Evolutionary conservation across 495 filamentous ascomycete genomes (phyloP).

Genomic region (Hypoxylon subgilvum): DNA sequence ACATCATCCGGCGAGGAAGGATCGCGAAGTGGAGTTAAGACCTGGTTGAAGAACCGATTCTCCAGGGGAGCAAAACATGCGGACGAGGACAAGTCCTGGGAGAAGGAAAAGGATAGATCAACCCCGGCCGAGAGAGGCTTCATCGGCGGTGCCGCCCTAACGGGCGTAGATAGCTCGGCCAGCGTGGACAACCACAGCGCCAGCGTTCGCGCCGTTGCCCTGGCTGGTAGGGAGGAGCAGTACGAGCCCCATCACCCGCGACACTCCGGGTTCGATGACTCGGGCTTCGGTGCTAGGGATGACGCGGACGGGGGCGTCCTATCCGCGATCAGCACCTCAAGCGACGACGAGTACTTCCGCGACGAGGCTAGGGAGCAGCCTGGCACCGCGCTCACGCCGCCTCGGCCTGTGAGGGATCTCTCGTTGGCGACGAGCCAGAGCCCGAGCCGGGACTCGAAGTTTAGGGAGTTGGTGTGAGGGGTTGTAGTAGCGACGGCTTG

Average conservation of each 20-base stretch:
- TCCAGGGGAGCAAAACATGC: constrained; percentile 43
- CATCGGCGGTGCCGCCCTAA: constrained; percentile 54
- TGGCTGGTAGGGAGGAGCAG: constrained; percentile 51
- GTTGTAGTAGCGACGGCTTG: neutral
- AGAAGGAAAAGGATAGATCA: no score
- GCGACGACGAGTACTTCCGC: constrained; percentile 19
- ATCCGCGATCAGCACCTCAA: constrained; percentile 12
- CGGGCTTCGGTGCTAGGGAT: neutral
- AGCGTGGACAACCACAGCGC: constrained; percentile 44
- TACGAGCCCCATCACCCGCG: neutral
- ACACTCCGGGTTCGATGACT: neutral
- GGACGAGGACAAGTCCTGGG: constrained; percentile 43
- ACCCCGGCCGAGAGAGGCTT: constrained; percentile 51
- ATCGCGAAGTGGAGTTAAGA: constrained; percentile 55
- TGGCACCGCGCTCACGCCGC: constrained; percentile 17
- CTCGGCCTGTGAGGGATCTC: constrained; percentile 26
- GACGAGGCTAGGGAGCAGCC: constrained; percentile 36
- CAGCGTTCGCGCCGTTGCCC: constrained; percentile 57
- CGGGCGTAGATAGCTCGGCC: constrained; percentile 44
- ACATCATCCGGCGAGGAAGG: constrained; percentile 28
- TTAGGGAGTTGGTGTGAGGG: constrained; percentile 44
- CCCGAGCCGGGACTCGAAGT: constrained; percentile 51
- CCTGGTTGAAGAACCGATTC: constrained; percentile 66
- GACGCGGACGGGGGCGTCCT: neutral
- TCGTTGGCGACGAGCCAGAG: constrained; percentile 43